phyloP scores from a whole-genome alignment of 1,284 basidiomycete genomes.

The Marasmius oreades region DNA sequence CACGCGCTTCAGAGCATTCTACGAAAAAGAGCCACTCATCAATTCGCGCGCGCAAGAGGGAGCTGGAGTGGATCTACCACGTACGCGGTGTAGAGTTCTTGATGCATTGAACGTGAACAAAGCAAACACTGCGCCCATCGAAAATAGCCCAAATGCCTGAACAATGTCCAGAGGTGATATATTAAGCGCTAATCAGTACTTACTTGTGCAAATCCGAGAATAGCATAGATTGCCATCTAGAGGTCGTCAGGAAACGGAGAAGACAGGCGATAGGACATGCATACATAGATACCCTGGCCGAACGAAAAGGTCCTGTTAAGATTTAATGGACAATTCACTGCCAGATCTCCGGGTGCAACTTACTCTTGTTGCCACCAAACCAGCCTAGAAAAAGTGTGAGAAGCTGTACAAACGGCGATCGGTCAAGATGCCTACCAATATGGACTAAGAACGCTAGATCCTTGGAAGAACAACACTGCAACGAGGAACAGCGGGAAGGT shows the following conservation, averaged over 20 bases:
- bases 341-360: not conserved
- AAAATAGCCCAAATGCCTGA: conserved; percentile 46
- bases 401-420: not conserved
- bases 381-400: conserved; percentile 37
- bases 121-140: conserved; percentile 52
- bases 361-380: conserved; percentile 69
- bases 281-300: conserved; percentile 56
- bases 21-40: conserved; percentile 26
- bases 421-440: conserved; percentile 48
- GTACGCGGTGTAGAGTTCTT: conserved; percentile 29
- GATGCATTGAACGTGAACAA: conserved; percentile 62
- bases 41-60: not conserved
- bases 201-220: conserved; percentile 39
- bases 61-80: conserved; percentile 6
- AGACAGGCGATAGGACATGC: conserved; percentile 17
- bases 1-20: conserved; percentile 58
- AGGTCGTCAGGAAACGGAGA: not conserved
- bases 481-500: conserved; percentile 51
- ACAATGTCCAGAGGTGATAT: not conserved
- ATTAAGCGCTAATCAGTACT: not conserved
- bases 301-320: not conserved
- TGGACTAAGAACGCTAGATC: conserved; percentile 54
- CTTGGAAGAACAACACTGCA: conserved; percentile 53
- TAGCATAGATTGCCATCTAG: conserved; percentile 68
- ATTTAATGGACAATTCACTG: not conserved